A percentile compares a stretch with the other conserved stretches of the same genome.
These are phyloP conservation scores for Sphaerulina musiva DNA, from an alignment of 2,329 filamentous ascomycete species.

Conservation along the genomic window DNA sequence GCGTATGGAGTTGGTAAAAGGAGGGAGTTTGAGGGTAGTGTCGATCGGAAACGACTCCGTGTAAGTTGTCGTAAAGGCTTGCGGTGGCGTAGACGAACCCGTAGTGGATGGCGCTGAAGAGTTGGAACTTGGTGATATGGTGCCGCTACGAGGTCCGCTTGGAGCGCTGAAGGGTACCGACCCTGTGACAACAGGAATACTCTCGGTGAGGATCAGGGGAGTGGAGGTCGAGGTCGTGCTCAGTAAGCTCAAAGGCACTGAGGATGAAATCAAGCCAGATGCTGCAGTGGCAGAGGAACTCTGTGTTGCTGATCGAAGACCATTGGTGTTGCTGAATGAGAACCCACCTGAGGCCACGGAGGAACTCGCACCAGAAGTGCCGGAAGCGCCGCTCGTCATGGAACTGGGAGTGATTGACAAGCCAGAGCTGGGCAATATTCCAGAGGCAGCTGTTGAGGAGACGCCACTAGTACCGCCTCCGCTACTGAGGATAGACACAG, in stretches of 20 bases:
- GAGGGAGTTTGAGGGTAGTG: background rate
- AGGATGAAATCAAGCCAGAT: background rate
- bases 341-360: conserved; percentile 7
- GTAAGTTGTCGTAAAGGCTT: background rate
- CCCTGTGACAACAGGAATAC: conserved; percentile 3
- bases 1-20: background rate
- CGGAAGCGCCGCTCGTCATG: conserved; percentile 1
- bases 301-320: conserved; percentile 8
- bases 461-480: conserved; percentile 7
- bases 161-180: conserved; percentile 12
- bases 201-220: conserved; percentile 1
- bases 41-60: background rate
- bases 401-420: conserved; percentile 9
- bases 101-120: conserved; percentile 1
- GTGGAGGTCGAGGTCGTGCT: background rate
- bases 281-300: conserved; percentile 2
- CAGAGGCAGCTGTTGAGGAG: conserved; percentile 12
- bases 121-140: background rate
- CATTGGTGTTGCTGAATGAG: conserved; percentile 10
- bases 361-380: conserved; percentile 9
- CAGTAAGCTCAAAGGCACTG: background rate
- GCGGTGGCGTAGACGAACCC: conserved; percentile 5
- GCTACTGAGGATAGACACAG: conserved; percentile 13
- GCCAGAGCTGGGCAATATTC: conserved; percentile 9
- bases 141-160: conserved; percentile 10